These are phyloP conservation scores for Plasmodium inui DNA, from an alignment of 169 alveolate genomes.

Conservation along the genomic window DNA sequence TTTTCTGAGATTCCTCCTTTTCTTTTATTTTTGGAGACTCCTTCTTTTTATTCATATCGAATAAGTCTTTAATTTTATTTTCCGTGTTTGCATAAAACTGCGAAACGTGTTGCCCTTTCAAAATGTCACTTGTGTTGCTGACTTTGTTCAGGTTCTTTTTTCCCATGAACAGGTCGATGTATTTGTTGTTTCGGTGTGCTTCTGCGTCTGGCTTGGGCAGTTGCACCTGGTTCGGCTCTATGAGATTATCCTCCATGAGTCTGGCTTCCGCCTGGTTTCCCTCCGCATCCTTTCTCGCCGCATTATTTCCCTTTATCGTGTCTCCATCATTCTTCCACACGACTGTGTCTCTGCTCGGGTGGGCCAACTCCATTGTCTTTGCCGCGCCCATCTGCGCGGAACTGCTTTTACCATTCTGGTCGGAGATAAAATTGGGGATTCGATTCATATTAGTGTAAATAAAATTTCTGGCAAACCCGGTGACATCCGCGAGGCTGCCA, in stretches of 20 bases:
- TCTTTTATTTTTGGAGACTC: constrained; percentile 11
- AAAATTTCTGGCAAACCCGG: constrained; percentile 56
- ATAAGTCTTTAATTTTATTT: constrained; percentile 29
- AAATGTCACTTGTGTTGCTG: background rate
- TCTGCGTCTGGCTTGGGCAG: background rate
- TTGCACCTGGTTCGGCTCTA: background rate
- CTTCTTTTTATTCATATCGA: constrained; percentile 21
- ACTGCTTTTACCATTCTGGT: constrained; percentile 23
- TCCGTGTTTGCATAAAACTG: constrained; percentile 34
- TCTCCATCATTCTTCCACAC: background rate
- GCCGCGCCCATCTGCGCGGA: constrained; percentile 4
- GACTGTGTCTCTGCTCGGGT: background rate
- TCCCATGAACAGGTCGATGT: constrained; percentile 46
- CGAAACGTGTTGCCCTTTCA: constrained; percentile 9
- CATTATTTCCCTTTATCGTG: background rate
- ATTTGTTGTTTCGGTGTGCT: background rate
- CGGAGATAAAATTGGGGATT: constrained; percentile 29
- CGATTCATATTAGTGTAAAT: constrained; percentile 57
- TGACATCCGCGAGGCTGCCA: constrained; percentile 34
- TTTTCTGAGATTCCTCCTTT: background rate
- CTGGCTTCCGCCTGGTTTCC: background rate
- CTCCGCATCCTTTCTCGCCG: background rate
- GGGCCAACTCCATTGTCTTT: background rate
- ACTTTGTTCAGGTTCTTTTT: constrained; percentile 25
- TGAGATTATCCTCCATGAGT: background rate